phyloP scores from a whole-genome alignment of 192 early-diverging fungal genomes.

The Lobosporangium transversale region DNA sequence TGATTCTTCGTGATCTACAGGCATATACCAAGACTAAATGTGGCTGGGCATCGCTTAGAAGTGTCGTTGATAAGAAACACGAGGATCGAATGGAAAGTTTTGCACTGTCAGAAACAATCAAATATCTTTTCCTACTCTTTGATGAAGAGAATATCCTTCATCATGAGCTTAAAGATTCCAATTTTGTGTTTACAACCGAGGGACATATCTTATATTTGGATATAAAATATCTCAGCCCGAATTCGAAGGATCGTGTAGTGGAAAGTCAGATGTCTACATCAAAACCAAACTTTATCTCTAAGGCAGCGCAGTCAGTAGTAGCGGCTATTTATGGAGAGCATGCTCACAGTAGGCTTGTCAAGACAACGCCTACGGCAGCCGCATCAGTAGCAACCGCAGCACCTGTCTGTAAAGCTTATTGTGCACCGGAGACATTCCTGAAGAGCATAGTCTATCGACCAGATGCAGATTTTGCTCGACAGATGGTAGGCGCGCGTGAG shows the following conservation, averaged over 20 bases:
- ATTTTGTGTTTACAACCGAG: slow-evolving; percentile 91
- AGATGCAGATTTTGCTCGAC: slow-evolving; percentile 61
- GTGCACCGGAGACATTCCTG: slow-evolving; percentile 27
- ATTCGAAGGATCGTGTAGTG: neutral
- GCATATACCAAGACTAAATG: slow-evolving; percentile 73
- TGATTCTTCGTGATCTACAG: slow-evolving; percentile 85
- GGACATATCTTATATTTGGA: slow-evolving; percentile 26
- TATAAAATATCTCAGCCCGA: slow-evolving; percentile 15
- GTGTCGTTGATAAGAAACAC: slow-evolving; percentile 68
- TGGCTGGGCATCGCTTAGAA: slow-evolving; percentile 79
- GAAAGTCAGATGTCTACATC: too few species aligned
- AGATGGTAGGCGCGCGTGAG: slow-evolving; percentile 53
- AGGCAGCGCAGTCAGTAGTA: slow-evolving; percentile 1
- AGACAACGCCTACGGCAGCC: too few species aligned
- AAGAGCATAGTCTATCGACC: slow-evolving; percentile 56
- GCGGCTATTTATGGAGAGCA: neutral
- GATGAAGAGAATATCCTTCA: slow-evolving; percentile 75
- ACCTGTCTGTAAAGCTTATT: slow-evolving; percentile 31
- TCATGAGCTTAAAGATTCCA: slow-evolving; percentile 81
- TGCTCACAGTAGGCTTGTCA: neutral
- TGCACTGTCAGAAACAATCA: slow-evolving; percentile 92
- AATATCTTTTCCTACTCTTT: slow-evolving; percentile 97
- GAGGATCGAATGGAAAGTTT: slow-evolving; percentile 97
- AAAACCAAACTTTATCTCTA: neutral
- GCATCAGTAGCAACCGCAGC: too few species aligned